phyloP scores from a whole-genome alignment of 805 yeast genomes.

The Brettanomyces naardenensis region DNA sequence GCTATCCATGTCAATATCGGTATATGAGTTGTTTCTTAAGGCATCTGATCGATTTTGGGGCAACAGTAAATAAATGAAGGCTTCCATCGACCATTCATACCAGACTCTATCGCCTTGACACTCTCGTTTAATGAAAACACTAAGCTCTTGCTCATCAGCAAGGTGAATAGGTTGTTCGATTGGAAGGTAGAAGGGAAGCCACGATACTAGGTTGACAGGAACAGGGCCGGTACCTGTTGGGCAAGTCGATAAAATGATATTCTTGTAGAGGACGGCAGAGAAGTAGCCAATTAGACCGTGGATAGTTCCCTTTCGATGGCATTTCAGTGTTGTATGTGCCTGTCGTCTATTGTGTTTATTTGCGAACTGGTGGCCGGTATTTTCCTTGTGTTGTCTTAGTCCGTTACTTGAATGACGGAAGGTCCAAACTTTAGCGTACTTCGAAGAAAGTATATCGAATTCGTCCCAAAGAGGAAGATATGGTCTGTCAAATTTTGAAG shows the following conservation, averaged over 20 bases:
- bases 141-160: constrained; percentile 47
- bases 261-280: constrained; percentile 58
- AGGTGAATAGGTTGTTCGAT: constrained; percentile 43
- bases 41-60: constrained; percentile 8
- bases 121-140: constrained; percentile 43
- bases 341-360: constrained; percentile 19
- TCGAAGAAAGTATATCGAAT: constrained; percentile 36
- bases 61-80: constrained; percentile 33
- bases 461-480: constrained; percentile 25
- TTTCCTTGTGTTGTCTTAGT: background rate
- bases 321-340: constrained; percentile 27
- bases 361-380: background rate
- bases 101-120: constrained; percentile 37
- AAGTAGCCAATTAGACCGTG: constrained; percentile 78
- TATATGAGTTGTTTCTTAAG: background rate
- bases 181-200: constrained; percentile 68
- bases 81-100: constrained; percentile 63
- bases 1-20: background rate
- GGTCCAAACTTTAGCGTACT: constrained; percentile 49
- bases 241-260: constrained; percentile 43
- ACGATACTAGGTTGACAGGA: constrained; percentile 40
- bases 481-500: constrained; percentile 15
- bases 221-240: constrained; percentile 32
- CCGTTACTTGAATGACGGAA: constrained; percentile 24
- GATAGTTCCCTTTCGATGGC: constrained; percentile 42